A percentile compares a stretch with the other conserved stretches of the same genome.
Conservation (phyloP, 2,329 filamentous ascomycete genomes). For the Scedosporium minutisporum region DNA sequence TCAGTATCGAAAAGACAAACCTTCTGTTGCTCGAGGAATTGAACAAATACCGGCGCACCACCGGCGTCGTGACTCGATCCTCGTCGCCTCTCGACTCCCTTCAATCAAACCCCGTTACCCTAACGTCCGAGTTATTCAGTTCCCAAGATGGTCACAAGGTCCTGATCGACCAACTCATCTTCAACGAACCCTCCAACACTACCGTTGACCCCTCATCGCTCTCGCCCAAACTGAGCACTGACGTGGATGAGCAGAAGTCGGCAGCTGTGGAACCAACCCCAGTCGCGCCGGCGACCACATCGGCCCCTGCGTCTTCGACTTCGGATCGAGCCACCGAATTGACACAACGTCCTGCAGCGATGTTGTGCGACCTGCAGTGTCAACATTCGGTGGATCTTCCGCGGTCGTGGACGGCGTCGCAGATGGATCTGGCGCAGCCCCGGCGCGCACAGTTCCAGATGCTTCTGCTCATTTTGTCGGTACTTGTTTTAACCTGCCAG, state of each 20-base stretch:
- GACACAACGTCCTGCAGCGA: conserved; percentile 99
- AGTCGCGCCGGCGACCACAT: conserved; percentile 6
- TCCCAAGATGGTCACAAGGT: conserved; percentile 30
- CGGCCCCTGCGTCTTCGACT: conserved; percentile 15
- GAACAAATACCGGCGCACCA: conserved; percentile 34
- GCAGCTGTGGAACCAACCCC: conserved; percentile 8
- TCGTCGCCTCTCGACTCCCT: conserved; percentile 32
- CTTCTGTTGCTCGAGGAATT: conserved; percentile 39
- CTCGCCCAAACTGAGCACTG: conserved; percentile 36
- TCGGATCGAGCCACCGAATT: conserved; percentile 58
- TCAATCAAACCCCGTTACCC: conserved; percentile 38
- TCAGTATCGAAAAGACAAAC: conserved; percentile 47
- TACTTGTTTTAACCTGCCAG: conserved; percentile 59
- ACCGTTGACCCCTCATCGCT: conserved; percentile 55
- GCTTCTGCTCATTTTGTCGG: conserved; percentile 58
- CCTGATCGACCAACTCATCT: conserved; percentile 18
- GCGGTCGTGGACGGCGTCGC: conserved; percentile 11
- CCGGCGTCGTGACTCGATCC: conserved; percentile 30
- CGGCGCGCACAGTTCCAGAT: conserved; percentile 35
- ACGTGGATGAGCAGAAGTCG: not conserved
- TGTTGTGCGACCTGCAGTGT: conserved; percentile 99
- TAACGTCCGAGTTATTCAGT: conserved; percentile 50
- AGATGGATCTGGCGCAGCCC: not conserved
- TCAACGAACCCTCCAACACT: conserved; percentile 22
- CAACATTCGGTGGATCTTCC: conserved; percentile 72